Evolutionary conservation across 495 filamentous ascomycete species (phyloP).

Genomic region (Neurospora africana): DNA sequence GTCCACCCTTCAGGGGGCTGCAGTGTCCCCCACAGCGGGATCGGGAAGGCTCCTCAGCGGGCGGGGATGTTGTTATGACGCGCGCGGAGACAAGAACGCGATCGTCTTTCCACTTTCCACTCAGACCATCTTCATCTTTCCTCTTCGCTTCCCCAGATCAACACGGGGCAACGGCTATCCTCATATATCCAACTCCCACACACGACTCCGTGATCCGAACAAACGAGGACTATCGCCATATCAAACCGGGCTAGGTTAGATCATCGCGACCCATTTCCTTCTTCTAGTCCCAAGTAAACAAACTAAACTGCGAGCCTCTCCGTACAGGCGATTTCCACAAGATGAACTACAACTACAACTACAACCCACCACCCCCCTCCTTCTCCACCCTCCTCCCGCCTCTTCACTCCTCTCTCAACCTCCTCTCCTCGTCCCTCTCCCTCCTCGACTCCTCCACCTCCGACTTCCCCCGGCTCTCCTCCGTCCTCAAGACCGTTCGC

Average conservation of each 20-base stretch:
- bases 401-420: not conserved
- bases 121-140: not conserved
- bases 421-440: constrained; percentile 28
- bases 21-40: not conserved
- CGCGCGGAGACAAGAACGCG: not conserved
- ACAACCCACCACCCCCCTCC: not conserved
- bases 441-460: constrained; percentile 40
- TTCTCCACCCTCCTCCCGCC: not conserved
- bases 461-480: constrained; percentile 36
- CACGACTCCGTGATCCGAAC: not conserved
- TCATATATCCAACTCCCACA: not conserved
- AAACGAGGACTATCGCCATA: not conserved
- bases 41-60: not conserved
- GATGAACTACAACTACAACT: not conserved
- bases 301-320: too few species aligned
- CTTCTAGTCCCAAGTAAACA: too few species aligned
- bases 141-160: not conserved
- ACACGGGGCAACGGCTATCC: not conserved
- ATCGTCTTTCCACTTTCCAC: not conserved
- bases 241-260: not conserved
- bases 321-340: not conserved
- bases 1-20: not conserved
- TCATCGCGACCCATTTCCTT: not conserved
- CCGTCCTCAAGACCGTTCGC: constrained; percentile 39
- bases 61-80: not conserved